Conservation (phyloP, 2,329 filamentous ascomycete species). For the Penicillium sp. region DNA sequence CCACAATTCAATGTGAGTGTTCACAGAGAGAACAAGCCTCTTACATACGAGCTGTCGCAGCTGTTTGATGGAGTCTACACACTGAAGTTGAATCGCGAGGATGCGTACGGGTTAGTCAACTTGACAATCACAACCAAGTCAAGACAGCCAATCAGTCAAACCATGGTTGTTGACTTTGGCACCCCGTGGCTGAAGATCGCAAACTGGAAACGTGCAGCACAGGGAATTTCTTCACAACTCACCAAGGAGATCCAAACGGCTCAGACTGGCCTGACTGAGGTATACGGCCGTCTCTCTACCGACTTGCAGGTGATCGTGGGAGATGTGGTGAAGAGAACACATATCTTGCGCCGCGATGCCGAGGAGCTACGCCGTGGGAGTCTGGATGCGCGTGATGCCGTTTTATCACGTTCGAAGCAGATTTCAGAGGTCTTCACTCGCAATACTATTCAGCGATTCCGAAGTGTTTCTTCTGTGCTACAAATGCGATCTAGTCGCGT, state of each 20-base stretch:
- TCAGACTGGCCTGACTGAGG: conserved; percentile 38
- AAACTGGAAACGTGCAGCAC: conserved; percentile 45
- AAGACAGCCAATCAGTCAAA: conserved; percentile 35
- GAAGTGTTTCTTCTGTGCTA: conserved; percentile 30
- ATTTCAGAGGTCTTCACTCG: conserved; percentile 32
- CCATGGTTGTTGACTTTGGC: conserved; percentile 43
- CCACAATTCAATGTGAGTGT: conserved; percentile 51
- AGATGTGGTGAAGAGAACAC: conserved; percentile 36
- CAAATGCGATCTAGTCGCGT: conserved; percentile 29
- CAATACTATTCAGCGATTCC: conserved; percentile 32
- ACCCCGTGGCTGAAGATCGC: conserved; percentile 48
- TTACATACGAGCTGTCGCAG: conserved; percentile 48
- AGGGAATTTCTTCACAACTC: conserved; percentile 35
- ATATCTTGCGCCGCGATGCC: conserved; percentile 32
- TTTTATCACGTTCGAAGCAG: conserved; percentile 35
- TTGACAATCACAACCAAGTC: conserved; percentile 46
- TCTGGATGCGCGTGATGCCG: conserved; percentile 21
- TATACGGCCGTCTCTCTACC: conserved; percentile 37
- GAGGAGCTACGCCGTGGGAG: conserved; percentile 26
- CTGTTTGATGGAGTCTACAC: conserved; percentile 55
- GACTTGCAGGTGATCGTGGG: conserved; percentile 40
- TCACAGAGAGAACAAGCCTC: conserved; percentile 39
- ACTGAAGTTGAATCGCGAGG: conserved; percentile 49
- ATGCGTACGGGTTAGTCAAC: conserved; percentile 50
- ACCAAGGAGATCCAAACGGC: conserved; percentile 37